Conservation (phyloP, 192 early-diverging fungal genomes). For the Rhizophagus sp. region DNA sequence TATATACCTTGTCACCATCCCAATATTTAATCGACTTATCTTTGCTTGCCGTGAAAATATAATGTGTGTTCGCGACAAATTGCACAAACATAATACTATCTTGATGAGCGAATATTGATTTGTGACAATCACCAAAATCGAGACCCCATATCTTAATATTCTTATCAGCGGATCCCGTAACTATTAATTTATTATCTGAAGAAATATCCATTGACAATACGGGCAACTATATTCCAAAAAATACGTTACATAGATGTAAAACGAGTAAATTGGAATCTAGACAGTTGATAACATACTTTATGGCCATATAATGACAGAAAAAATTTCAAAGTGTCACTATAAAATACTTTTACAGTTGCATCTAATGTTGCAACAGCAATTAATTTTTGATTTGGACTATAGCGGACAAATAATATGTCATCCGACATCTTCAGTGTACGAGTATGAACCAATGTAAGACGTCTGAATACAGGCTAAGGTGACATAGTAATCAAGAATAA, state of each 20-base stretch:
- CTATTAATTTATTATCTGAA: slow-evolving; percentile 86
- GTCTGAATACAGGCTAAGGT: slow-evolving; percentile 41
- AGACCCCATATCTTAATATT: slow-evolving; percentile 98
- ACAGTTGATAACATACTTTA: slow-evolving; percentile 46
- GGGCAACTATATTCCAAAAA: slow-evolving; percentile 57
- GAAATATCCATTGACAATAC: slow-evolving; percentile 99
- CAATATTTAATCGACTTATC: slow-evolving; percentile 92
- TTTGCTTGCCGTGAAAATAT: slow-evolving; percentile 91
- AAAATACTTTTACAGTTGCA: slow-evolving; percentile 96
- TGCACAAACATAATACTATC: slow-evolving; percentile 86
- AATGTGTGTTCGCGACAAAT: slow-evolving; percentile 95
- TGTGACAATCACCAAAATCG: slow-evolving; percentile 99
- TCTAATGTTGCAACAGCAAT: slow-evolving; percentile 93
- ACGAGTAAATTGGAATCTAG: neutral
- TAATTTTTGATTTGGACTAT: slow-evolving; percentile 83
- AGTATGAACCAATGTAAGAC: slow-evolving; percentile 79
- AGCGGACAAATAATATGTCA: slow-evolving; percentile 83
- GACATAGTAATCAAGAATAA: neutral
- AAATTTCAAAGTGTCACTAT: slow-evolving; percentile 95
- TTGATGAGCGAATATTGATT: slow-evolving; percentile 90
- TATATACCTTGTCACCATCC: slow-evolving; percentile 86
- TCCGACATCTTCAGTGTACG: slow-evolving; percentile 95
- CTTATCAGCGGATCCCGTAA: slow-evolving; percentile 96
- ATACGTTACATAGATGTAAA: neutral
- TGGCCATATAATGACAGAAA: slow-evolving; percentile 97